A percentile compares a stretch with the other conserved stretches of the same genome.
These are phyloP conservation scores for Suillus weaverae DNA, from an alignment of 768 basidiomycete genomes.

Conservation along the genomic window DNA sequence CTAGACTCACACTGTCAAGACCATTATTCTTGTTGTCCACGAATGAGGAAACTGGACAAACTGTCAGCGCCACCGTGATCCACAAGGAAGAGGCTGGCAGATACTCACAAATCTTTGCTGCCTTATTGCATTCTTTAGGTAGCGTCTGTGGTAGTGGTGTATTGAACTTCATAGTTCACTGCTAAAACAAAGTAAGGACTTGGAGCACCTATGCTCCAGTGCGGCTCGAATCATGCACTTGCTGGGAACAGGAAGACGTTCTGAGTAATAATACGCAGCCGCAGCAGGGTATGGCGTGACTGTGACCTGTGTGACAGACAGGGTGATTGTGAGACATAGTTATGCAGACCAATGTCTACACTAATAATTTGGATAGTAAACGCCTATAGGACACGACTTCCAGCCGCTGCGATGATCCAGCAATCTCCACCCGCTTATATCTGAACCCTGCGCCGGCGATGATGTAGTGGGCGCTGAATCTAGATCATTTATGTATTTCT, in stretches of 20 bases:
- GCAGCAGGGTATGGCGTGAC: constrained; percentile 29
- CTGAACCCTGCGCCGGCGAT: constrained; percentile 3
- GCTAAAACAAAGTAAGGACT: background rate
- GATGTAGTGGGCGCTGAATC: background rate
- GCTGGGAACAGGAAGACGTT: background rate
- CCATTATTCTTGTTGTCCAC: constrained; percentile 80
- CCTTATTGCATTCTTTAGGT: constrained; percentile 84
- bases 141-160: constrained; percentile 55
- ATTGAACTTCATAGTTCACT: constrained; percentile 45
- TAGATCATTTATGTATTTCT: constrained; percentile 9
- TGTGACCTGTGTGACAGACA: background rate
- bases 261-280: constrained; percentile 4
- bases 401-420: constrained; percentile 47
- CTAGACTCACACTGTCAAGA: constrained; percentile 65
- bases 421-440: constrained; percentile 52
- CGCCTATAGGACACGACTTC: constrained; percentile 71
- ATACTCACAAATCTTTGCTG: constrained; percentile 77
- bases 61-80: constrained; percentile 2
- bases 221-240: constrained; percentile 2
- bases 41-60: constrained; percentile 71
- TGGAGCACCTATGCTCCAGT: constrained; percentile 2
- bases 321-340: background rate
- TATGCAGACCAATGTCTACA: constrained; percentile 9
- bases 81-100: background rate
- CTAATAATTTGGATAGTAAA: constrained; percentile 31